A percentile compares a stretch with the other conserved stretches of the same genome.
Conservation (phyloP, 1,284 basidiomycete genomes). For the Paramarasmius palmivorus region DNA sequence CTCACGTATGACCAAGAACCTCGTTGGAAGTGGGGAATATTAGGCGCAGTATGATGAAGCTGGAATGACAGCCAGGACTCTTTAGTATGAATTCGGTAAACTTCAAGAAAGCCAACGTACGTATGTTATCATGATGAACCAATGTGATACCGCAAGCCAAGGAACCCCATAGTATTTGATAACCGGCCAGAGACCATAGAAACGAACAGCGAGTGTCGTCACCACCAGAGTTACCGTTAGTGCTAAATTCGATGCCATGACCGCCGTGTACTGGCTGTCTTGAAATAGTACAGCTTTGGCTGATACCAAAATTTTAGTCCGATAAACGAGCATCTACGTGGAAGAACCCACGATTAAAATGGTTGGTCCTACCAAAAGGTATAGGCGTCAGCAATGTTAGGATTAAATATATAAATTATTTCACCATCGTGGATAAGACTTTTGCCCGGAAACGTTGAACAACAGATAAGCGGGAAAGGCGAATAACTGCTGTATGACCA, state of each 20-base stretch:
- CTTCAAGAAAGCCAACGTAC: background rate
- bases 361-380: background rate
- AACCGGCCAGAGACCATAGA: constrained; percentile 30
- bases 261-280: constrained; percentile 31
- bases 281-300: constrained; percentile 41
- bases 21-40: constrained; percentile 44
- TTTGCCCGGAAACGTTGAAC: constrained; percentile 65
- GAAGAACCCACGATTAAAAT: background rate
- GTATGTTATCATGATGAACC: constrained; percentile 22
- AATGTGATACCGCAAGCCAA: constrained; percentile 39
- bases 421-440: constrained; percentile 66
- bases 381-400: background rate
- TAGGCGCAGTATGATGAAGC: constrained; percentile 33
- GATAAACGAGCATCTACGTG: background rate
- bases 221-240: constrained; percentile 30
- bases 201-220: constrained; percentile 23
- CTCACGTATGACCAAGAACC: constrained; percentile 54
- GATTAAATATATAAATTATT: constrained; percentile 59
- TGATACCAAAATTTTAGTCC: constrained; percentile 10
- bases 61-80: constrained; percentile 17
- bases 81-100: too few relatives aligned
- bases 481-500: constrained; percentile 65
- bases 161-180: constrained; percentile 40
- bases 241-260: constrained; percentile 38
- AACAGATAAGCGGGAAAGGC: constrained; percentile 76